phyloP scores from a whole-genome alignment of 2,329 filamentous ascomycete genomes.

The Hymenoscyphus albidus region DNA sequence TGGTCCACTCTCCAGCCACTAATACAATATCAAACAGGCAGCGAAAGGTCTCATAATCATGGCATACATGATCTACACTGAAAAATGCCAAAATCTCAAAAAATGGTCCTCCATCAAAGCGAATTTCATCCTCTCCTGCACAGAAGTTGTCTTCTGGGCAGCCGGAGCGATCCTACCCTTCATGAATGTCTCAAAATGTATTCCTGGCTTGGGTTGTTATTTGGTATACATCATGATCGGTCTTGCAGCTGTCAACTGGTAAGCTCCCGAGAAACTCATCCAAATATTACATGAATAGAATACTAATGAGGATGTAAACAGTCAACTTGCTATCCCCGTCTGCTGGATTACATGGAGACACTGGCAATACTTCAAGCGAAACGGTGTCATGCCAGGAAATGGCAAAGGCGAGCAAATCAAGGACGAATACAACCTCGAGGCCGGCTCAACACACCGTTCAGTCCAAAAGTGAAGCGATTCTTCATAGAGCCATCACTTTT shows the following conservation, averaged over 20 bases:
- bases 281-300: neutral
- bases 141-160: slow-evolving; percentile 7
- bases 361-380: neutral
- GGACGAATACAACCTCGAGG: neutral
- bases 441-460: neutral
- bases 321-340: neutral
- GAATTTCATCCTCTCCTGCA: slow-evolving; percentile 4
- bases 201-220: slow-evolving; percentile 2
- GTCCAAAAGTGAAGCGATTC: neutral
- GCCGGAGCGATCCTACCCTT: slow-evolving; percentile 2
- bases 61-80: slow-evolving; percentile 7
- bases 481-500: neutral
- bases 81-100: slow-evolving; percentile 2
- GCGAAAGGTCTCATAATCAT: slow-evolving; percentile 7
- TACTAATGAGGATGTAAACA: neutral
- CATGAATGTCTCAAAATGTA: slow-evolving; percentile 2
- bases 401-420: neutral
- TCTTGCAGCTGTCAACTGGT: slow-evolving; percentile 6
- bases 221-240: slow-evolving; percentile 7
- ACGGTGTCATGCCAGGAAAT: neutral
- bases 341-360: neutral
- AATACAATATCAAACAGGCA: neutral
- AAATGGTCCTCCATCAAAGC: slow-evolving; percentile 5
- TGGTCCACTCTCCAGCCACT: neutral
- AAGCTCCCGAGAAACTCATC: neutral